Percentiles rank a stretch among this genome's conserved stretches.
Evolutionary conservation across 2,329 filamentous ascomycete species (phyloP).

Genomic region (Pezicula rhizophila): DNA sequence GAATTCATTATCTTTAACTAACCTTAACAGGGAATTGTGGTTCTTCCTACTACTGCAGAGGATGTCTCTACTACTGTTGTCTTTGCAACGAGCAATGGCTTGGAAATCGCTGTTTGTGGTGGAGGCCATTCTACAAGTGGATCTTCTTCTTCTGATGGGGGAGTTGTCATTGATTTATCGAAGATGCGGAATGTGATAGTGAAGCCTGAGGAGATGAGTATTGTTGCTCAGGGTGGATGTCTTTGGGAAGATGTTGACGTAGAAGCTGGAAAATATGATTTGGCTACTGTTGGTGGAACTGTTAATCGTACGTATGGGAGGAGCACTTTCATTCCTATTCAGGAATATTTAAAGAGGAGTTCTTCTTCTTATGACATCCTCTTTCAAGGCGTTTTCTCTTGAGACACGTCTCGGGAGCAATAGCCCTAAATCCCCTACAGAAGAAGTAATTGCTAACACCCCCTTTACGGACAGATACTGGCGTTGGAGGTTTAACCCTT

Average conservation of each 20-base stretch:
- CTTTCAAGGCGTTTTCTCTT: no score
- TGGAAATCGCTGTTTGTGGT: conserved; percentile 13
- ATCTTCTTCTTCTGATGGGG: conserved; percentile 15
- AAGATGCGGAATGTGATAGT: conserved; percentile 14
- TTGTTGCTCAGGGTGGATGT: conserved; percentile 16
- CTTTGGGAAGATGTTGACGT: conserved; percentile 20
- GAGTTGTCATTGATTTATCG: conserved; percentile 16
- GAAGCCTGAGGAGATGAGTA: conserved; percentile 8
- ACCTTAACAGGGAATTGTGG: conserved; percentile 11
- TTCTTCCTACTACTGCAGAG: conserved; percentile 10
- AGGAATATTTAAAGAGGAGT: no score
- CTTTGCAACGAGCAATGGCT: conserved; percentile 7
- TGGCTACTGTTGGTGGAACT: conserved; percentile 20
- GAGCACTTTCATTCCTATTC: no score
- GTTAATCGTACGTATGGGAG: conserved; percentile 7
- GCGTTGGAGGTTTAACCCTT: conserved; percentile 15
- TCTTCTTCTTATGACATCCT: no score
- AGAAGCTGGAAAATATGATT: conserved; percentile 9
- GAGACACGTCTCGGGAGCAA: no score
- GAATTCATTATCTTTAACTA: not conserved
- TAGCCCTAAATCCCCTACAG: not conserved
- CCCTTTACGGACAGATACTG: not conserved
- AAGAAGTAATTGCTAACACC: no score
- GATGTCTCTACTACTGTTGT: conserved; percentile 13
- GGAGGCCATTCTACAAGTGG: conserved; percentile 15